These are phyloP conservation scores for Cryptococcus neoformans DNA, from an alignment of 1,284 basidiomycete species.

Conservation along the genomic window DNA sequence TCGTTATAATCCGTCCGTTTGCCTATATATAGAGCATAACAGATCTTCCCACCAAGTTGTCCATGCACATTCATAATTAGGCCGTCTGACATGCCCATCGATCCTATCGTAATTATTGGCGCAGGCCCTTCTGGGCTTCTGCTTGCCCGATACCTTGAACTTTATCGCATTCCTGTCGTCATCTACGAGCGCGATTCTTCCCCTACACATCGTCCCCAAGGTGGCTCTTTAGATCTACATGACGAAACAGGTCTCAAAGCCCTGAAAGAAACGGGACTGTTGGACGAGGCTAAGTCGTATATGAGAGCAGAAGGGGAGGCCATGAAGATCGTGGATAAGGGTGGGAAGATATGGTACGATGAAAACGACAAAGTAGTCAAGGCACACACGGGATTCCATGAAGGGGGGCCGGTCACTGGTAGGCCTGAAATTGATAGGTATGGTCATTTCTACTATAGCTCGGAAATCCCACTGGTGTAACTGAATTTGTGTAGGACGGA, in stretches of 20 bases:
- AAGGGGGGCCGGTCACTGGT: conserved; percentile 1
- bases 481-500: conserved; percentile 19
- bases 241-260: conserved; percentile 41
- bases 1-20: no score
- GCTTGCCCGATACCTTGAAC: no score
- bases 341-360: conserved; percentile 17
- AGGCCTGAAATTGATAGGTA: conserved; percentile 34
- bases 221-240: conserved; percentile 52
- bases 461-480: not conserved
- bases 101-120: conserved; percentile 34
- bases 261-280: conserved; percentile 30
- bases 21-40: no score
- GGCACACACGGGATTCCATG: not conserved
- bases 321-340: conserved; percentile 13
- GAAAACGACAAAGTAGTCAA: conserved; percentile 5
- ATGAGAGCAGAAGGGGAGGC: conserved; percentile 17
- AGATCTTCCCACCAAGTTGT: no score
- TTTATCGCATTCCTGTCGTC: no score
- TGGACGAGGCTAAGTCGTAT: conserved; percentile 25
- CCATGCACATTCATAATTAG: no score
- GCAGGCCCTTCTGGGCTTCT: conserved; percentile 20
- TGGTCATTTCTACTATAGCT: not conserved
- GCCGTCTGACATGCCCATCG: not conserved
- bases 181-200: conserved; percentile 8
- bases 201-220: conserved; percentile 39